These are phyloP conservation scores for Gardenia jasminoides DNA, from an alignment of 257 asterid genomes.

Conservation along the genomic window DNA sequence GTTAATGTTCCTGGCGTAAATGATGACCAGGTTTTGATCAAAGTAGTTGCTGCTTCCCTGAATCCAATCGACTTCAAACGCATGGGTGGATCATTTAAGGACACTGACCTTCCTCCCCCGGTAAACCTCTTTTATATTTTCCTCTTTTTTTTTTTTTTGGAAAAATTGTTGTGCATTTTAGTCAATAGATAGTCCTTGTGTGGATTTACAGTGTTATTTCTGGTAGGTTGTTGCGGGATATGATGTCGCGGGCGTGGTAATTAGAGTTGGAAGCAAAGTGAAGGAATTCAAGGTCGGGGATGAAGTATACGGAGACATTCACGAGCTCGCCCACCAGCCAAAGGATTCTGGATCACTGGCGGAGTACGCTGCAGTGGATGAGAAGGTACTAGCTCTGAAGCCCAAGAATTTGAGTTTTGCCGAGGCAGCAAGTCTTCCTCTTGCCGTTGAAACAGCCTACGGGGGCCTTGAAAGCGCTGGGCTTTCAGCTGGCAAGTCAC, in stretches of 20 bases:
- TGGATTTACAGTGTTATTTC: background rate
- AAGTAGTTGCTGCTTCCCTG: slow-evolving; percentile 84
- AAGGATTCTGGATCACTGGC: slow-evolving; percentile 70
- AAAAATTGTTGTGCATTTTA: background rate
- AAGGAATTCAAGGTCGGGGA: slow-evolving; percentile 74
- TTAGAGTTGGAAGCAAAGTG: slow-evolving; percentile 73
- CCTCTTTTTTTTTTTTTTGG: background rate
- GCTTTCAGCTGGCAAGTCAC: slow-evolving; percentile 61
- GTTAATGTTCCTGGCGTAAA: slow-evolving; percentile 57
- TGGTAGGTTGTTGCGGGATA: slow-evolving; percentile 80
- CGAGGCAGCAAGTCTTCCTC: slow-evolving; percentile 78
- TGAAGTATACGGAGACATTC: slow-evolving; percentile 77
- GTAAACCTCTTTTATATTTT: slow-evolving; percentile 35
- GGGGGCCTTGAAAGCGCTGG: slow-evolving; percentile 68
- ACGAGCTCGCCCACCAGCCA: slow-evolving; percentile 67
- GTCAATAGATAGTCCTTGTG: background rate
- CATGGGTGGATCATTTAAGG: slow-evolving; percentile 61
- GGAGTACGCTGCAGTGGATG: slow-evolving; percentile 81
- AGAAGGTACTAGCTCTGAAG: slow-evolving; percentile 72
- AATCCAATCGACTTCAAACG: slow-evolving; percentile 77
- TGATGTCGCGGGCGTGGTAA: slow-evolving; percentile 85
- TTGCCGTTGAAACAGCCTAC: slow-evolving; percentile 72
- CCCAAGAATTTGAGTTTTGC: slow-evolving; percentile 65
- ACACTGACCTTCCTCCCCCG: slow-evolving; percentile 78
- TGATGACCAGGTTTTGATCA: slow-evolving; percentile 75